Evolutionary conservation across 2,329 filamentous ascomycete species (phyloP).

Genomic region (Stagonosporopsis tanaceti): DNA sequence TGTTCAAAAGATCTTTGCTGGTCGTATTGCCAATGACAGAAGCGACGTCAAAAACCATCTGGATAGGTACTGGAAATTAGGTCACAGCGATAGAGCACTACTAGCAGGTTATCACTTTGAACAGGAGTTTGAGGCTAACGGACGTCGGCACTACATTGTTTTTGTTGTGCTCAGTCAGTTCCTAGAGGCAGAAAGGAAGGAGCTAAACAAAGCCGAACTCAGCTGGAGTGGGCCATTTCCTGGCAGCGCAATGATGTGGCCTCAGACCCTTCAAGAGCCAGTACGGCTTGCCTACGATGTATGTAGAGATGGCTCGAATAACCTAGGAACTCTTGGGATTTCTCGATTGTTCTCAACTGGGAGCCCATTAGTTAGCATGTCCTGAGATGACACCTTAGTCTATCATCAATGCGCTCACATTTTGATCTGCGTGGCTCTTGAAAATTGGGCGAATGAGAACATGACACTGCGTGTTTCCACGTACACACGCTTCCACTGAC

Average conservation of each 20-base stretch:
- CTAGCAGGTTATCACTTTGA: background rate
- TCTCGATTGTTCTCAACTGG: background rate
- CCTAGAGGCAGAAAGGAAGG: background rate
- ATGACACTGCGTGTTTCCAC: too few relatives aligned
- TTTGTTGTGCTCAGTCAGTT: background rate
- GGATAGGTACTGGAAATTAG: background rate
- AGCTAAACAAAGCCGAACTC: background rate
- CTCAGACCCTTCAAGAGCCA: background rate
- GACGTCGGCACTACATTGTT: constrained; percentile 1
- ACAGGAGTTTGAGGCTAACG: constrained; percentile 1
- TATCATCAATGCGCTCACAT: too few relatives aligned
- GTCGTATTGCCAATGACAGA: background rate
- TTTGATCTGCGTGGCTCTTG: too few relatives aligned
- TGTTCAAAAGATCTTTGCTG: background rate
- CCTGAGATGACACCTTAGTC: too few relatives aligned
- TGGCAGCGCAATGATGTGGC: background rate
- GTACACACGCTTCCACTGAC: too few relatives aligned
- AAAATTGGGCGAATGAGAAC: too few relatives aligned
- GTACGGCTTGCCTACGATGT: constrained; percentile 1
- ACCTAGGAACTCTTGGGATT: background rate
- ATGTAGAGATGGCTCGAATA: background rate
- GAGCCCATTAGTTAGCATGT: background rate
- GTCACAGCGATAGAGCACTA: background rate
- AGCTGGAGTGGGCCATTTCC: constrained; percentile 1
- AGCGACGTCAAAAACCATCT: background rate